Evolutionary conservation across 2,329 filamentous ascomycete genomes (phyloP).

Genomic region (Nigrospora oryzae): DNA sequence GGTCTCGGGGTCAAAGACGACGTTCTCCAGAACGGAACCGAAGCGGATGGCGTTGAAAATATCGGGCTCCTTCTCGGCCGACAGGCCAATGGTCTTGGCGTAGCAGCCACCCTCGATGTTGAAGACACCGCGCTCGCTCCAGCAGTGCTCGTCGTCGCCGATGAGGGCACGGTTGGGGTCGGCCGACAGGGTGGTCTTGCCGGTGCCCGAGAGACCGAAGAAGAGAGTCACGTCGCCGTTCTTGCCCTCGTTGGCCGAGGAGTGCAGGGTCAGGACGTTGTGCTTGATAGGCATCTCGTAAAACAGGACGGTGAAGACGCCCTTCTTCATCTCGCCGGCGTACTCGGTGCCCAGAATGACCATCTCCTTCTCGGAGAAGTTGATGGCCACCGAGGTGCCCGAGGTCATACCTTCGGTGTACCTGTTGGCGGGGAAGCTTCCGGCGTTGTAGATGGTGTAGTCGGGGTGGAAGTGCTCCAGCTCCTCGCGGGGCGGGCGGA

Average conservation of each 20-base stretch:
- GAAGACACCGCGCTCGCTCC: conserved; percentile 93
- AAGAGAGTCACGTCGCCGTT: conserved; percentile 95
- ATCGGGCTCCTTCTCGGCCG: conserved; percentile 97
- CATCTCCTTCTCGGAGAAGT: conserved; percentile 99
- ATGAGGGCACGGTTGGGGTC: conserved; percentile 95
- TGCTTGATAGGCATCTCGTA: conserved; percentile 99
- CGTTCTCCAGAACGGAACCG: conserved; percentile 96
- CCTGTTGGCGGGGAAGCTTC: conserved; percentile 96
- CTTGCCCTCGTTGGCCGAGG: conserved; percentile 94
- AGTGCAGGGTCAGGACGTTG: conserved; percentile 97
- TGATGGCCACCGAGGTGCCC: conserved; percentile 93
- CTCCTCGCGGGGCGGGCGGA: conserved; percentile 83
- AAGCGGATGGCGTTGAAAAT: conserved; percentile 95
- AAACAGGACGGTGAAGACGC: conserved; percentile 97
- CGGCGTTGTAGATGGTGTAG: conserved; percentile 99
- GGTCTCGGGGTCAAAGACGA: conserved; percentile 88
- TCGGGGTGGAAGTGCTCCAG: conserved; percentile 97
- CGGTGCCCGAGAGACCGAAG: conserved; percentile 96
- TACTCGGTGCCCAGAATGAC: conserved; percentile 99
- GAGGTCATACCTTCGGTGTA: conserved; percentile 99
- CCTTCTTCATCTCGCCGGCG: conserved; percentile 96
- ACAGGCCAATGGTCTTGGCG: conserved; percentile 96
- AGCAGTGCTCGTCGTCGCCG: conserved; percentile 99
- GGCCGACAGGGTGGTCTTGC: conserved; percentile 96
- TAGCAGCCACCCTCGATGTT: conserved; percentile 99